A percentile compares a stretch with the other conserved stretches of the same genome.
These are phyloP conservation scores for Globisporangium nodosum DNA, from an alignment of 352 stramenopile species.

Conservation along the genomic window DNA sequence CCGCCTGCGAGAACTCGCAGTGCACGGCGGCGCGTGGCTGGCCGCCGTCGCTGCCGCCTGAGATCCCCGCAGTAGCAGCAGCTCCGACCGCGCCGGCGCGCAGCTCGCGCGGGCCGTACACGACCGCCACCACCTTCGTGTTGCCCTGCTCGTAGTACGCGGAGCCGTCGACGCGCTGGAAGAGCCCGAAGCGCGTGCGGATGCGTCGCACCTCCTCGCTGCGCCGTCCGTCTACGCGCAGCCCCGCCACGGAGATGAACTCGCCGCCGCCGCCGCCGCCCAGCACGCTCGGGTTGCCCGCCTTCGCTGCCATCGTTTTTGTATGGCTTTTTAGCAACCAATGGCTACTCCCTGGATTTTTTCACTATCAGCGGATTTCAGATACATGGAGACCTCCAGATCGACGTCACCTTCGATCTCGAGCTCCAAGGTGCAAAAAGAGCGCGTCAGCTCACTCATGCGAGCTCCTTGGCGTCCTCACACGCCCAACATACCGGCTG, in stretches of 20 bases:
- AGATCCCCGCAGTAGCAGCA: constrained; percentile 10
- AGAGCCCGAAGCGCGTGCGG: constrained; percentile 77
- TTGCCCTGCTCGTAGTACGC: constrained; percentile 87
- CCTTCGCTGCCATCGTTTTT: constrained; percentile 46
- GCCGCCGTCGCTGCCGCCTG: constrained; percentile 52
- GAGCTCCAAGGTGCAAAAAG: too few relatives aligned
- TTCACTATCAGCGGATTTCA: background rate
- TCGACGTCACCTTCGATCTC: too few relatives aligned
- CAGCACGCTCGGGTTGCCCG: constrained; percentile 49
- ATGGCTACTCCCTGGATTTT: background rate
- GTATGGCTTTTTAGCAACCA: constrained; percentile 2
- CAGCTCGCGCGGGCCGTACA: constrained; percentile 85
- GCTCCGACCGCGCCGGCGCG: constrained; percentile 27
- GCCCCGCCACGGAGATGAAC: constrained; percentile 78
- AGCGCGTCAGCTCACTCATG: too few relatives aligned
- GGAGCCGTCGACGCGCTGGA: constrained; percentile 84
- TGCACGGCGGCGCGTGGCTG: constrained; percentile 66
- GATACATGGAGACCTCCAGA: too few relatives aligned
- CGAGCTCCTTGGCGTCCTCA: too few relatives aligned
- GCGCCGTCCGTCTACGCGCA: constrained; percentile 80
- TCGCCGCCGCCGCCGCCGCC: constrained; percentile 54
- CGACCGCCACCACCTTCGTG: constrained; percentile 86
- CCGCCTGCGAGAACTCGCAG: constrained; percentile 86
- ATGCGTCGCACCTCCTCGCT: constrained; percentile 82
- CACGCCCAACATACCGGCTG: too few relatives aligned